Percentiles rank a stretch among this genome's conserved stretches.
Conservation (phyloP, 805 yeast species). For the Yamadazyma akitaensis region DNA sequence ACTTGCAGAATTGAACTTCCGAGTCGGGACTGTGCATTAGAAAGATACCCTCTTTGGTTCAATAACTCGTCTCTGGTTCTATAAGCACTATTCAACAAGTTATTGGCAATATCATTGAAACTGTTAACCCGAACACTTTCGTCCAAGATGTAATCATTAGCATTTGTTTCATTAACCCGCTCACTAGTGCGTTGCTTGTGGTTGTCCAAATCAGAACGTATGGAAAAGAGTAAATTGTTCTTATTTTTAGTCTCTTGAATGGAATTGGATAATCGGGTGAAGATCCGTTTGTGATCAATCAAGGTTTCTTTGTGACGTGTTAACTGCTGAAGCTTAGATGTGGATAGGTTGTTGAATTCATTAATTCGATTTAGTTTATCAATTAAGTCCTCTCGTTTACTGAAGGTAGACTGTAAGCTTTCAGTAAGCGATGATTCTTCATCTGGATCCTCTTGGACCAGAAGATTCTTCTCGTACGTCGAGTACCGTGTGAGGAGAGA, state of each 20-base stretch:
- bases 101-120: constrained; percentile 74
- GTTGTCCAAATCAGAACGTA: constrained; percentile 74
- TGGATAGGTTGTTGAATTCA: constrained; percentile 41
- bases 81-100: constrained; percentile 77
- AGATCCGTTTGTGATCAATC: constrained; percentile 65
- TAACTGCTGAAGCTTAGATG: constrained; percentile 76
- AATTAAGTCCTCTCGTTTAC: constrained; percentile 50
- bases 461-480: constrained; percentile 25
- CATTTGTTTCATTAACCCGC: constrained; percentile 23
- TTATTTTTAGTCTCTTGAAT: constrained; percentile 75
- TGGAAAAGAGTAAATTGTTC: constrained; percentile 67
- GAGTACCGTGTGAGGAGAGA: constrained; percentile 42
- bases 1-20: constrained; percentile 59
- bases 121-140: constrained; percentile 73
- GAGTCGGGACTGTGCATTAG: constrained; percentile 61
- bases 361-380: constrained; percentile 24
- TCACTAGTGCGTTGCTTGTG: constrained; percentile 43
- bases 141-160: constrained; percentile 71
- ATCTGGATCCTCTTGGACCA: constrained; percentile 22
- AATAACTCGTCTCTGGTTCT: constrained; percentile 83
- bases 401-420: constrained; percentile 21
- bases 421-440: constrained; percentile 16
- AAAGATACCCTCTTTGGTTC: constrained; percentile 64
- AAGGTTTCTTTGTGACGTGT: constrained; percentile 77
- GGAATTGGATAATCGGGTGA: constrained; percentile 52